phyloP scores from a whole-genome alignment of 768 basidiomycete genomes.

The Trichaptum fuscoviolaceum region DNA sequence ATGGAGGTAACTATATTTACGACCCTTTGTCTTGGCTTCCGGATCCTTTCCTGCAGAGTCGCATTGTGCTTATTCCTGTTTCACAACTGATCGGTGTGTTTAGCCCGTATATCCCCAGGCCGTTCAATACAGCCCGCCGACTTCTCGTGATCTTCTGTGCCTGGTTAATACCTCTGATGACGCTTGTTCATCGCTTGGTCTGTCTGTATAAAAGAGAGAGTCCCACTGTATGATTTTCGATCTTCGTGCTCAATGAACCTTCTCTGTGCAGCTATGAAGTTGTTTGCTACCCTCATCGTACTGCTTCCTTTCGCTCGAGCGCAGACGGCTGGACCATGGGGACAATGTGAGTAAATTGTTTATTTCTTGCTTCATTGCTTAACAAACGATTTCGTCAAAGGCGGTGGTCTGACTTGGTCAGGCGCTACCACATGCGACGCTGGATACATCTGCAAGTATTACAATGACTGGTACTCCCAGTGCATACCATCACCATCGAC shows the following conservation, averaged over 20 bases:
- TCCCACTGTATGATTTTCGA: not conserved
- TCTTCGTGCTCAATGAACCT: not conserved
- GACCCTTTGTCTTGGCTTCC: not conserved
- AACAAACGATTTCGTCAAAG: constrained; percentile 5
- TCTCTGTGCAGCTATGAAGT: not conserved
- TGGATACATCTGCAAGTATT: constrained; percentile 32
- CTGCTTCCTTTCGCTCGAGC: not conserved
- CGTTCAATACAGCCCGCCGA: not conserved
- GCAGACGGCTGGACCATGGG: not conserved
- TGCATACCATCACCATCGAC: constrained; percentile 27
- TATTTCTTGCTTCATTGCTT: not conserved
- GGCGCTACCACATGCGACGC: constrained; percentile 34
- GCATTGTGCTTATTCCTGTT: not conserved
- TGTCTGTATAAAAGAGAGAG: not conserved
- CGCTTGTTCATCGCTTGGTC: not conserved
- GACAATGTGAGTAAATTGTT: not conserved
- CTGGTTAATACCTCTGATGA: not conserved
- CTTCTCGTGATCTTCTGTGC: not conserved
- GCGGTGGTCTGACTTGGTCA: constrained; percentile 33
- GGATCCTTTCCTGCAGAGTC: not conserved
- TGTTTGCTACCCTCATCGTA: not conserved
- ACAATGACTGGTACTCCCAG: constrained; percentile 39
- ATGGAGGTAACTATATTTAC: not conserved
- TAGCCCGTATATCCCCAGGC: not conserved
- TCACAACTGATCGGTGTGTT: not conserved